phyloP scores from a whole-genome alignment of 352 stramenopile species.

The Peronospora destructor region DNA sequence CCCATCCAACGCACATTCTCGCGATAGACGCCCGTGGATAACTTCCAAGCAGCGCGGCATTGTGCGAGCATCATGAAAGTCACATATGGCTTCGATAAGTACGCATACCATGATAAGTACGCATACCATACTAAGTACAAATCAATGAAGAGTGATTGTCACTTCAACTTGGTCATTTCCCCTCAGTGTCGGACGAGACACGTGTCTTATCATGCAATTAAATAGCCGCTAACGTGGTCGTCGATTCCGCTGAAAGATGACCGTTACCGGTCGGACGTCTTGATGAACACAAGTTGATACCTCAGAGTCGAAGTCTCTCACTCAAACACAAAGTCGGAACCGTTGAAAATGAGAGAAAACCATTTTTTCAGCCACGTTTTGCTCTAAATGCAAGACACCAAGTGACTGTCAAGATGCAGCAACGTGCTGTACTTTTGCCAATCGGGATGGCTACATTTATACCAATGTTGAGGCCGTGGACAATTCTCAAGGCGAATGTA shows the following conservation, averaged over 20 bases:
- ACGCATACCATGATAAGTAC: too few species aligned
- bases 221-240: too few species aligned
- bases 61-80: slow-evolving; percentile 17
- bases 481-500: slow-evolving; percentile 9
- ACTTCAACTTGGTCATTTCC: slow-evolving; percentile 12
- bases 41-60: slow-evolving; percentile 8
- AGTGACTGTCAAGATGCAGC: slow-evolving; percentile 24
- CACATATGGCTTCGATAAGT: slow-evolving; percentile 12
- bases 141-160: too few species aligned
- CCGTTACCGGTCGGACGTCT: background rate
- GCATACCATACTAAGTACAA: too few species aligned
- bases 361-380: slow-evolving; percentile 32
- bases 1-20: slow-evolving; percentile 66
- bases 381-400: slow-evolving; percentile 38
- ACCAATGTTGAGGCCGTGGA: slow-evolving; percentile 21
- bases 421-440: background rate
- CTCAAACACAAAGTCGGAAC: too few species aligned
- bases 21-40: slow-evolving; percentile 19
- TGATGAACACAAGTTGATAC: background rate
- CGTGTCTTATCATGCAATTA: too few species aligned
- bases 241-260: too few species aligned
- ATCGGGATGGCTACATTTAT: background rate
- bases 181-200: too few species aligned
- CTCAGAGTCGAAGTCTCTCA: too few species aligned
- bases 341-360: background rate